phyloP scores from a whole-genome alignment of 2,329 filamentous ascomycete genomes.

The Botryotinia narcissicola region DNA sequence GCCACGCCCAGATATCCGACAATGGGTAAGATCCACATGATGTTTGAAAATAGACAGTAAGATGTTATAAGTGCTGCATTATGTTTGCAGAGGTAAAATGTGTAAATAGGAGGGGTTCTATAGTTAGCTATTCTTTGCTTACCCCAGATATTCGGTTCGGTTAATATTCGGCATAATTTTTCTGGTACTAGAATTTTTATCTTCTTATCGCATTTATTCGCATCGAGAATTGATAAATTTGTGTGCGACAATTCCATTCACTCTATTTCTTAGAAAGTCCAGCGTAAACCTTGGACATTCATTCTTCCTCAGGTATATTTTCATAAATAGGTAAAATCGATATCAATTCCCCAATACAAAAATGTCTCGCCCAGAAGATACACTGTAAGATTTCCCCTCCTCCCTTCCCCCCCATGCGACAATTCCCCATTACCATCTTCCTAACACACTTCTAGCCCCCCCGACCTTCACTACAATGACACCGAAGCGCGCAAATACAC shows the following conservation, averaged over 20 bases:
- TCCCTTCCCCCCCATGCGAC: conserved; percentile 21
- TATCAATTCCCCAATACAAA: conserved; percentile 39
- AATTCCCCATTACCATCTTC: conserved; percentile 23
- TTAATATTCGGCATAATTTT: conserved; percentile 20
- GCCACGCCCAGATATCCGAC: conserved; percentile 85
- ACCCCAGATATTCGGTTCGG: conserved; percentile 20
- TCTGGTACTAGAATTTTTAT: conserved; percentile 11
- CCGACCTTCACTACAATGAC: conserved; percentile 97
- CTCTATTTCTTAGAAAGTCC: background rate
- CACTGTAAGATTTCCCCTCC: conserved; percentile 58
- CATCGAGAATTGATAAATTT: conserved; percentile 3
- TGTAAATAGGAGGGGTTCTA: background rate
- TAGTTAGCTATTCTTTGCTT: conserved; percentile 18
- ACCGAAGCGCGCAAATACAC: conserved; percentile 96
- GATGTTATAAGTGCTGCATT: conserved; percentile 33
- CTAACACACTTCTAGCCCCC: conserved; percentile 57
- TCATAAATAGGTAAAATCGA: background rate
- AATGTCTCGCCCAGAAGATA: conserved; percentile 98
- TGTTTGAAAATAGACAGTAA: conserved; percentile 13
- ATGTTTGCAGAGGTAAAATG: conserved; percentile 8
- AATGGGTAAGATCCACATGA: conserved; percentile 89
- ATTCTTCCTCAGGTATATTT: background rate
- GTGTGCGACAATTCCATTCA: background rate
- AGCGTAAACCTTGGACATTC: background rate
- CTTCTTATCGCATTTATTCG: conserved; percentile 14